Percentiles rank a stretch among this genome's conserved stretches.
These are phyloP conservation scores for Cyanodermella asteris DNA, from an alignment of 2,329 filamentous ascomycete species.

Conservation along the genomic window DNA sequence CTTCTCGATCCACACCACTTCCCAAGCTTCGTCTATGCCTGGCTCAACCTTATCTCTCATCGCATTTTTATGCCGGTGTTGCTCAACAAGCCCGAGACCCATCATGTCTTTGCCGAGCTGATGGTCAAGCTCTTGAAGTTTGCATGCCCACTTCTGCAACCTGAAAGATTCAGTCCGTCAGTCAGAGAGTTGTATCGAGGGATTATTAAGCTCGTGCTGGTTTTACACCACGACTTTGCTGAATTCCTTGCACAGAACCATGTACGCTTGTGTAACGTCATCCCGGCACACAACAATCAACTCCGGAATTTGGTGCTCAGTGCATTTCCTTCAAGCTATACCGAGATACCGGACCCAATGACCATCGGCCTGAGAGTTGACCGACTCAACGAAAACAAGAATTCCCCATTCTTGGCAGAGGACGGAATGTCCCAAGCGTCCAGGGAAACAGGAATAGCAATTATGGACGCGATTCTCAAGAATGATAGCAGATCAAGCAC, in stretches of 20 bases:
- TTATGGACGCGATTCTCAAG: slow-evolving; percentile 29
- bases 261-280: slow-evolving; percentile 55
- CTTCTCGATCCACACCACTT: slow-evolving; percentile 56
- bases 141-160: slow-evolving; percentile 60
- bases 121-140: slow-evolving; percentile 51
- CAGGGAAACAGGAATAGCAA: slow-evolving; percentile 29
- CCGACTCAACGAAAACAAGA: slow-evolving; percentile 49
- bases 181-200: slow-evolving; percentile 71
- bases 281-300: slow-evolving; percentile 69
- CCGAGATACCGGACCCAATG: slow-evolving; percentile 53
- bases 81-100: slow-evolving; percentile 55
- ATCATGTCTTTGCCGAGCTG: slow-evolving; percentile 52
- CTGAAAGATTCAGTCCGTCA: slow-evolving; percentile 42
- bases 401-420: slow-evolving; percentile 41
- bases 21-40: slow-evolving; percentile 66
- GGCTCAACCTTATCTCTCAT: slow-evolving; percentile 66
- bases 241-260: slow-evolving; percentile 83
- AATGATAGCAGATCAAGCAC: slow-evolving; percentile 42
- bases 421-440: slow-evolving; percentile 32
- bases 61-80: slow-evolving; percentile 64
- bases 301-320: slow-evolving; percentile 73
- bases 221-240: slow-evolving; percentile 83
- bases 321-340: slow-evolving; percentile 48
- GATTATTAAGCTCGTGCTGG: slow-evolving; percentile 57
- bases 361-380: slow-evolving; percentile 56